Evolutionary conservation across 2,329 filamentous ascomycete genomes (phyloP), one percentile per base, ranked within the genome.

Genomic region (Fusarium sp.): DNA sequence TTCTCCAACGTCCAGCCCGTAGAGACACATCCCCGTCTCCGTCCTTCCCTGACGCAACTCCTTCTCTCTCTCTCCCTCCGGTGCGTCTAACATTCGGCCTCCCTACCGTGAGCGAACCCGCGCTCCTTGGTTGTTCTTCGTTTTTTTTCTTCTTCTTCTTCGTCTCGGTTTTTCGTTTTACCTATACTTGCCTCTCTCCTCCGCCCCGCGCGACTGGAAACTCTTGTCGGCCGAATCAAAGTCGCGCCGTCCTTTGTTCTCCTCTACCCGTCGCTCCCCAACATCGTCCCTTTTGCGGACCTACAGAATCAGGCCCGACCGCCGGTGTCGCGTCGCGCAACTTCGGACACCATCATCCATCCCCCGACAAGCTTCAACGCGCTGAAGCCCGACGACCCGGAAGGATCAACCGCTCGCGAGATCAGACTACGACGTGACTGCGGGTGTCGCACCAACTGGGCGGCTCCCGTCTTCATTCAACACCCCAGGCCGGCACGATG

Each of bases 401-500:
- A 67, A 34, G 52, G 34, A 57, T 63, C 50, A 40, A 67, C 50
- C 62, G 62, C 64, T 56, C 60, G 68, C 66, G 59, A 75, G 72
- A 66, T 61, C 47, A 76, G 70, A 58, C 69, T 66, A 54, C 58
- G 54, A 71, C 69, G 64, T 68, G 67, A 67, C 66, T 78, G 77
- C 76, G 78, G 77, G 78, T 75, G 81, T 82, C 81, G 81, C 80
- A 75, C 74, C 70, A 79, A 66, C 72, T 80, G 79, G 77, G 77
- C 81, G 81, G 76, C 81, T 70, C 79, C 79, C 80, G 76, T 77
- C 74, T 76, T 76, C 74, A 74, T 74, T 76, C 79, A 72, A 78
- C 75, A 10, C 76, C 89, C 89, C 88, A 89, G 85, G 89, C 89
- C 90, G 91, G 90, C 89, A 93, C 89, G 91, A 94, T 94, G 92